A percentile compares a stretch with the other conserved stretches of the same genome.
Conservation (phyloP, 1,139 yeast genomes). For the Suhomyces atakaporum region DNA sequence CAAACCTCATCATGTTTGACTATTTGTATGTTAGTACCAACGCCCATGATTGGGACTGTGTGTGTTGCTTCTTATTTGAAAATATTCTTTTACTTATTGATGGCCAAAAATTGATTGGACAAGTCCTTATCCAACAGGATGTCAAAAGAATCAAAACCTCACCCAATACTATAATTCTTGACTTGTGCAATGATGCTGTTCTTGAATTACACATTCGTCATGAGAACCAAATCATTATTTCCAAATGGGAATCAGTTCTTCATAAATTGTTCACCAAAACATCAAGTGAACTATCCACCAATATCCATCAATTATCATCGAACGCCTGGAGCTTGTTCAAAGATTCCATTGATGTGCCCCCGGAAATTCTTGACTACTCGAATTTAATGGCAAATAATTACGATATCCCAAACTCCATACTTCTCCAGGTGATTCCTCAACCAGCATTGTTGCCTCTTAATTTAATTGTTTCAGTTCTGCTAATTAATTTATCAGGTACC, state of each 20-base stretch:
- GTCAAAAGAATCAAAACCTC: conserved; percentile 31
- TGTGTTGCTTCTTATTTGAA: conserved; percentile 43
- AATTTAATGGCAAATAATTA: conserved; percentile 35
- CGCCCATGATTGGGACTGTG: conserved; percentile 37
- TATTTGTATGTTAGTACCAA: conserved; percentile 41
- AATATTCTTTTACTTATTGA: conserved; percentile 40
- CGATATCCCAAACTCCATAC: conserved; percentile 43
- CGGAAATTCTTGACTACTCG: conserved; percentile 40
- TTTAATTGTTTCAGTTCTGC: conserved; percentile 49
- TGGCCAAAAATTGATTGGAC: conserved; percentile 38
- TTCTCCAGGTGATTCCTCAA: conserved; percentile 28
- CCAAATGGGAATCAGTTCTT: conserved; percentile 44
- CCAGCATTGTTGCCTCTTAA: conserved; percentile 47
- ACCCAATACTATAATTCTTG: conserved; percentile 33
- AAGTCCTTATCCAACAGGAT: conserved; percentile 33
- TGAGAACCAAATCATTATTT: conserved; percentile 33
- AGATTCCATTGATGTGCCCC: conserved; percentile 34
- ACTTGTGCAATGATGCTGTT: conserved; percentile 39
- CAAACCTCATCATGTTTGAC: conserved; percentile 45
- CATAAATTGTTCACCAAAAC: conserved; percentile 19
- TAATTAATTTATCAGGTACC: conserved; percentile 32
- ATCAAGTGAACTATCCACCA: conserved; percentile 22
- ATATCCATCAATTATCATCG: conserved; percentile 50
- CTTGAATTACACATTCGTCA: conserved; percentile 50
- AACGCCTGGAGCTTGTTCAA: conserved; percentile 48